phyloP scores from a whole-genome alignment of 2,329 filamentous ascomycete genomes.

The Aspergillus quadricinctus region DNA sequence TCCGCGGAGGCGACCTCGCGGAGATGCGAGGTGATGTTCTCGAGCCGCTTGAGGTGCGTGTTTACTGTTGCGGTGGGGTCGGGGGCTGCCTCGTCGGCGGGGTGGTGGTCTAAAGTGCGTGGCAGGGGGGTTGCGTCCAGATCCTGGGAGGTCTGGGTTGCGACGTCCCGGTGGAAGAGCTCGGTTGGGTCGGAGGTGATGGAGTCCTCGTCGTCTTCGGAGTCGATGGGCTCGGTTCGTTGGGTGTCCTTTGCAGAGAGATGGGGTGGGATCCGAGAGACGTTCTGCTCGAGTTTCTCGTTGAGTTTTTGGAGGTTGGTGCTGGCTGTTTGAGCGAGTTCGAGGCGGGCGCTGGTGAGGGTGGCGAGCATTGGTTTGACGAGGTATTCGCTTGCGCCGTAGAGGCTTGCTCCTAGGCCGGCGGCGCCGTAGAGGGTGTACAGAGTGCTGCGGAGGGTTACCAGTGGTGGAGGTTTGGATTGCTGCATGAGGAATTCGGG shows the following conservation, averaged over 20 bases:
- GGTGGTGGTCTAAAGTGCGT: slow-evolving; percentile 12
- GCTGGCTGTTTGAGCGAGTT: slow-evolving; percentile 51
- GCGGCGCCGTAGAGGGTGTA: slow-evolving; percentile 55
- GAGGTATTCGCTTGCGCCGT: slow-evolving; percentile 56
- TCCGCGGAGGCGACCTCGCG: slow-evolving; percentile 42
- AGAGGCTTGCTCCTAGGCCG: slow-evolving; percentile 52
- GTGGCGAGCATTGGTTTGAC: slow-evolving; percentile 55
- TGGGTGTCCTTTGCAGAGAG: slow-evolving; percentile 22
- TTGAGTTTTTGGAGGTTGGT: slow-evolving; percentile 54
- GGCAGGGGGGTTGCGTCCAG: slow-evolving; percentile 16
- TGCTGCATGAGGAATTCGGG: slow-evolving; percentile 60
- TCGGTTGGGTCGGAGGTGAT: slow-evolving; percentile 57
- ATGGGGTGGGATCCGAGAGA: slow-evolving; percentile 49
- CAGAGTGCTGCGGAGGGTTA: slow-evolving; percentile 53
- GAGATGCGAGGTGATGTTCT: slow-evolving; percentile 50
- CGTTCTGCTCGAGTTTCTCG: slow-evolving; percentile 48
- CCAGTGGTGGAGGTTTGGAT: slow-evolving; percentile 56
- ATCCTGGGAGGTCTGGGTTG: slow-evolving; percentile 56
- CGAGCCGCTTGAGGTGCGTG: slow-evolving; percentile 44
- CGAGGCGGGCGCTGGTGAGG: slow-evolving; percentile 54
- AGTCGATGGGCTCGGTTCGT: slow-evolving; percentile 18
- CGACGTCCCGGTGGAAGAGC: slow-evolving; percentile 60
- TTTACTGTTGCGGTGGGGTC: slow-evolving; percentile 23
- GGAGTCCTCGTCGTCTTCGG: slow-evolving; percentile 44
- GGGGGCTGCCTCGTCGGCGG: slow-evolving; percentile 10